phyloP scores from a whole-genome alignment of 1,284 basidiomycete genomes.

The Waitea zeae region DNA sequence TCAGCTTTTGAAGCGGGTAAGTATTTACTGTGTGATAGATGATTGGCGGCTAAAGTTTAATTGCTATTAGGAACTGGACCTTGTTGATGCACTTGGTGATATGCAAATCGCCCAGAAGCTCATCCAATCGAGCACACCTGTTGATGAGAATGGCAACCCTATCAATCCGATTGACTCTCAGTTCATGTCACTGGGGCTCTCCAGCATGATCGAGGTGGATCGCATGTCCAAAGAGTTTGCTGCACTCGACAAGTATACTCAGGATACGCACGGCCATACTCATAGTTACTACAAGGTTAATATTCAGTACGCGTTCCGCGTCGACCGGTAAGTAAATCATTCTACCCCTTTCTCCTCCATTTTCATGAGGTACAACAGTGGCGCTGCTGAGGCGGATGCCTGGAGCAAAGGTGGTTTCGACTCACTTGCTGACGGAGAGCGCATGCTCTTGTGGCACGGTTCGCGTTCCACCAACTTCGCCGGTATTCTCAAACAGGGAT shows the following conservation, averaged over 20 bases:
- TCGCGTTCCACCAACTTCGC: constrained; percentile 49
- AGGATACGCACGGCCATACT: constrained; percentile 38
- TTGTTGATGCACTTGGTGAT: constrained; percentile 48
- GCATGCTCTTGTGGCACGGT: constrained; percentile 50
- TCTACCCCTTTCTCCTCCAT: neutral
- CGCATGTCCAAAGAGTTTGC: constrained; percentile 27
- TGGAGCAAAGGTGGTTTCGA: constrained; percentile 32
- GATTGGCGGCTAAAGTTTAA: too few species aligned
- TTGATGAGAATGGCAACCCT: constrained; percentile 24
- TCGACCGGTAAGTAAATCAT: constrained; percentile 26
- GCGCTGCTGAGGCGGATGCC: constrained; percentile 29
- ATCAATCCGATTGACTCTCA: constrained; percentile 41
- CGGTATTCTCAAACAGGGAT: constrained; percentile 46
- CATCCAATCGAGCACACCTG: constrained; percentile 22
- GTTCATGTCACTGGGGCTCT: constrained; percentile 34
- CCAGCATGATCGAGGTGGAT: constrained; percentile 24
- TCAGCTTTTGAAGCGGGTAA: constrained; percentile 24
- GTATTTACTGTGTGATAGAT: too few species aligned
- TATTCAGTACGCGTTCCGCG: constrained; percentile 32
- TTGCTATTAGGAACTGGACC: constrained; percentile 34
- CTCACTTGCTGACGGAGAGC: constrained; percentile 26
- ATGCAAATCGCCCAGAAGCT: constrained; percentile 49
- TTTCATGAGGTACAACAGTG: constrained; percentile 7
- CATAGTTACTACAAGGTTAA: constrained; percentile 25
- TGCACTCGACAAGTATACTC: constrained; percentile 28